Evolutionary conservation across 169 alveolate species (phyloP), one percentile per base, ranked within the genome.

Genomic region (Eimeria acervulina): DNA sequence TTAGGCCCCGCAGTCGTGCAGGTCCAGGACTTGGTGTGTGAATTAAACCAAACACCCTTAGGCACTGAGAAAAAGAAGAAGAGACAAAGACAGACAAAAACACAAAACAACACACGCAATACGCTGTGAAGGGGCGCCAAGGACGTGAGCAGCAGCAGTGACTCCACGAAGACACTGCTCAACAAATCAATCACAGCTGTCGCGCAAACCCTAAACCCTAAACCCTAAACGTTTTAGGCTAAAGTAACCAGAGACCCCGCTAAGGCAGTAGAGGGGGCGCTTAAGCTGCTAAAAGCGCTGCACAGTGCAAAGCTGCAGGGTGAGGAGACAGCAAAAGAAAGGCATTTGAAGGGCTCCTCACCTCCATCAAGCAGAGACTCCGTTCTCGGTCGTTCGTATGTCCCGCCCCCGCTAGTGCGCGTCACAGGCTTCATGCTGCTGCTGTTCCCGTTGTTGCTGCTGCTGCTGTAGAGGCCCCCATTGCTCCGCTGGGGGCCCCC

Each of bases 1-100:
- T 83, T 83, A 3, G 95, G 95, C 40, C 95, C 95, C 76, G 84
- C 95, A 8, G 95, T 91, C 21, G 95, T 83, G 44, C 95, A 91
- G 23, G 95, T 91, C 95, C 95, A 91, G n/a, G 95, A 91, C 95
- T 91, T 91, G 52, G 95, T 91, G 66, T 91, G 95, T n/a, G 95
- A 91, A 63, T 91, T 91, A 80, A 91, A 91, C 95, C 95, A 91
- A 13, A 91, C 95, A 12, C 95, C 95, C 21, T 91, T 83, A 7
- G 95, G 95, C 23, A 83, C 95, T 91, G 81, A 19, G 51, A 33
- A 26, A 8, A 33, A 42, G 15, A 78, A n/a, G 59, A 51, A 51
- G 59, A 51, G 59, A 17, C 59, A 51, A 51, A 51, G 2, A 1
- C 59, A 51, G 2, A 78, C 28, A n/a, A 36, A 40, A 33, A 33